A percentile compares a stretch with the other conserved stretches of the same genome.
Evolutionary conservation across 768 basidiomycete genomes (phyloP).

Genomic region (Collybia nuda): DNA sequence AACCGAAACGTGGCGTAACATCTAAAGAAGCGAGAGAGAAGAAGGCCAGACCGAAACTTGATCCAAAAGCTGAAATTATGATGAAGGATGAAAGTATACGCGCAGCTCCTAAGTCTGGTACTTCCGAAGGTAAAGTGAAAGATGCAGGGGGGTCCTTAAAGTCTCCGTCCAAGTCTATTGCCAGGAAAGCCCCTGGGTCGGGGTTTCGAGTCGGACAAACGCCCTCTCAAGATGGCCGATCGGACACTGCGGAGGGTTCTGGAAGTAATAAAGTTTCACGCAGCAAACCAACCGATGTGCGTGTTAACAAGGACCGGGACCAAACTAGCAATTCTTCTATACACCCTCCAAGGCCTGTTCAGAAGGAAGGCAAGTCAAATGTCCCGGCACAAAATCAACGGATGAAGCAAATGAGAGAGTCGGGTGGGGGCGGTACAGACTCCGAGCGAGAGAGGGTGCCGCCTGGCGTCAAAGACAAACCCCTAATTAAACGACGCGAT

Average conservation of each 20-base stretch:
- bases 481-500: conserved; percentile 1
- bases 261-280: conserved; percentile 9
- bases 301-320: conserved; percentile 12
- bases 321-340: conserved; percentile 33
- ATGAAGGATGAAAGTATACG: conserved; percentile 50
- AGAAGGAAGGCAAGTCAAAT: conserved; percentile 22
- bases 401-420: conserved; percentile 16
- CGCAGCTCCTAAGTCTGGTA: conserved; percentile 14
- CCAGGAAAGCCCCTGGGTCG: conserved; percentile 46
- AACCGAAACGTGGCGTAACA: conserved; percentile 45
- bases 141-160: neutral
- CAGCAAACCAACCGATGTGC: conserved; percentile 12
- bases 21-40: conserved; percentile 47
- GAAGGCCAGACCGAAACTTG: conserved; percentile 41
- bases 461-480: conserved; percentile 16
- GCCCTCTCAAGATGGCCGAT: conserved; percentile 17
- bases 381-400: conserved; percentile 8
- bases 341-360: conserved; percentile 19
- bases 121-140: conserved; percentile 9
- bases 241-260: conserved; percentile 1
- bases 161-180: conserved; percentile 16
- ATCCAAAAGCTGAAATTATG: conserved; percentile 37
- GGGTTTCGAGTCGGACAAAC: conserved; percentile 41
- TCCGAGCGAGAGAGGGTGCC: conserved; percentile 20
- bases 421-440: conserved; percentile 14